phyloP scores from a whole-genome alignment of 163 green algal species.

The Prototheca wickerhamii region DNA sequence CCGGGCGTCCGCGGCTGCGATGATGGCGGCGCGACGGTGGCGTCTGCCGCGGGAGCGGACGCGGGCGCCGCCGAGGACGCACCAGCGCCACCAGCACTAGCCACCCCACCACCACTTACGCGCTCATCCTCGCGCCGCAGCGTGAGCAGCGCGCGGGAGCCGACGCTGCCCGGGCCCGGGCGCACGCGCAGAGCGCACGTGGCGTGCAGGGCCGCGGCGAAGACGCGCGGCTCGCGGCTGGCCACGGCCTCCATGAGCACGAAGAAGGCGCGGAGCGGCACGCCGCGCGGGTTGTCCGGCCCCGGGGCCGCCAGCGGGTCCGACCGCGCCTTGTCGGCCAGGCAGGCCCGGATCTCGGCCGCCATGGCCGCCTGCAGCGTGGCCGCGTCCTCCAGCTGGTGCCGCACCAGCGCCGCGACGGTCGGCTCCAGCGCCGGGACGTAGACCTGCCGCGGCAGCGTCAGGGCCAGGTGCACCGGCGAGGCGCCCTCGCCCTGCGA shows the following conservation, averaged over 20 bases:
- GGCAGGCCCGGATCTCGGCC: slow-evolving; percentile 60
- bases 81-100: background rate
- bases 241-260: slow-evolving; percentile 42
- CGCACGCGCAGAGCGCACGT: slow-evolving; percentile 43
- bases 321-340: slow-evolving; percentile 21
- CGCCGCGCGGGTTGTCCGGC: background rate
- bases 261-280: slow-evolving; percentile 48
- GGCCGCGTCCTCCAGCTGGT: slow-evolving; percentile 81
- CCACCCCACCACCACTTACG: background rate
- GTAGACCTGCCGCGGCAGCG: slow-evolving; percentile 51
- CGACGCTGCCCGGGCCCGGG: background rate
- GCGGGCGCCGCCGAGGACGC: slow-evolving; percentile 3
- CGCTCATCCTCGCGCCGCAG: background rate
- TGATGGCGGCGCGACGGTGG: background rate
- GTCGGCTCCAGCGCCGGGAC: slow-evolving; percentile 51
- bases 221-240: slow-evolving; percentile 62
- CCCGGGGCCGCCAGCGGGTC: background rate
- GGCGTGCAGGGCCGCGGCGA: slow-evolving; percentile 56
- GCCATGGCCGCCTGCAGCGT: slow-evolving; percentile 88
- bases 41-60: background rate
- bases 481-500: background rate
- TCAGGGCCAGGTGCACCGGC: slow-evolving; percentile 47
- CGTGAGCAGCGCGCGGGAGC: background rate
- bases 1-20: too few species aligned
- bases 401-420: slow-evolving; percentile 65